Evolutionary conservation across 495 filamentous ascomycete species (phyloP), one percentile per base, ranked within the genome.

Genomic region (Hypoxylon cercidicola): DNA sequence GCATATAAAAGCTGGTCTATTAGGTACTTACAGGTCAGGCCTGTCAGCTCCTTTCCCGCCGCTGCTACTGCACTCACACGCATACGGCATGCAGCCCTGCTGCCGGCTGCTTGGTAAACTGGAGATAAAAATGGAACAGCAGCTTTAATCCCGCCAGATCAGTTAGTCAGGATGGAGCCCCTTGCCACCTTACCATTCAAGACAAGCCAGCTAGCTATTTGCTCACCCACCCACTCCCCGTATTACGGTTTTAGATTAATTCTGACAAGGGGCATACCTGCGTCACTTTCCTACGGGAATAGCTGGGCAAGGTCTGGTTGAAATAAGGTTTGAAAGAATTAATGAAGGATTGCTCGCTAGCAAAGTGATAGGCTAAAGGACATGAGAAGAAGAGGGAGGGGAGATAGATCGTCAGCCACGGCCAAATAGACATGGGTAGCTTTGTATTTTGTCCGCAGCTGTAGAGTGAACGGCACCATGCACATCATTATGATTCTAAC

Each of bases 111-210:
- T 68, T 68, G 59, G 60, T 68, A 68, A 63, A 57, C 65, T 60
- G 45, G 59, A 51, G 55, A 63, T 68, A 68, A 63, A 68, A 63
- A 50, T 63, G 55, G 60, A 68, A 63, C 60, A 23, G 45, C 55
- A 39, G 16, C 64, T 43, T 41, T 47, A 50, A 59, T 62, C 58
- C 48, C 64, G 44, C 54, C 43, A 58, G 43, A 58, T 68, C 48
- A 62, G 30, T 72, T 46, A 78, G 77, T 43, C 78, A 83, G 48
- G 79, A 87, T 64, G 82, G 79, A 15, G 75, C 65, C 25, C 77
- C 77, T 9, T 21, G 71, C 78, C 39, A 81, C 80, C 30, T 62
- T 83, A 39, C 71, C 76, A 39, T 84, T 62, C 47, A 11, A 51
- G 52, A 25, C 18, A 45, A 46, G 19, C 32, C 19, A 44, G 43